phyloP scores from a whole-genome alignment of 306 rosid genomes.

The Malus asiatica region DNA sequence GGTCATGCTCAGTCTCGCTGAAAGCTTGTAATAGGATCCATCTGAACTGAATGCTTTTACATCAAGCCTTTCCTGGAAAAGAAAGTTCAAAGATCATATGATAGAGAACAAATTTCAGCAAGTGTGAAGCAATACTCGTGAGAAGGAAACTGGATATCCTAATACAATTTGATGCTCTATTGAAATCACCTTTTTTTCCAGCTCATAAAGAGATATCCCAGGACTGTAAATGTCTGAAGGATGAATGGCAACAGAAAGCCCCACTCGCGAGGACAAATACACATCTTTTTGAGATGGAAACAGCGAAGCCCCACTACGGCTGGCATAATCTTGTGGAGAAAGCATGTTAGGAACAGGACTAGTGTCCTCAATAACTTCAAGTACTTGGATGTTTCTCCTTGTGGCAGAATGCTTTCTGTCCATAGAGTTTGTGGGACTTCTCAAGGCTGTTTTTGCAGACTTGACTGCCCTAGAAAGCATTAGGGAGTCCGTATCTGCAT shows the following conservation, averaged over 20 bases:
- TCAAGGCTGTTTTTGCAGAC: constrained; percentile 70
- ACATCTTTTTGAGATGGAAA: constrained; percentile 78
- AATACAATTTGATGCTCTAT: background rate
- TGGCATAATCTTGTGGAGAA: constrained; percentile 77
- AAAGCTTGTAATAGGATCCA: constrained; percentile 92
- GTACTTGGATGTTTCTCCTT: constrained; percentile 64
- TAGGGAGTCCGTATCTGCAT: constrained; percentile 52
- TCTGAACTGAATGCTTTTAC: constrained; percentile 77
- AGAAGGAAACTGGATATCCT: background rate
- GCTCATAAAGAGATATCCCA: constrained; percentile 80
- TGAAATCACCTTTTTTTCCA: constrained; percentile 81
- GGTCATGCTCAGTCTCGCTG: constrained; percentile 76
- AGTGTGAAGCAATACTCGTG: background rate
- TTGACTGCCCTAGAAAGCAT: constrained; percentile 57
- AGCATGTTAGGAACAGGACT: constrained; percentile 88
- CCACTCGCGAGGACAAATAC: constrained; percentile 69
- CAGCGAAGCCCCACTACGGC: constrained; percentile 54
- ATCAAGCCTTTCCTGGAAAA: constrained; percentile 76
- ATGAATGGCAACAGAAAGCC: constrained; percentile 68
- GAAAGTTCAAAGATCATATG: constrained; percentile 24
- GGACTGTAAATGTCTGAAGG: constrained; percentile 66
- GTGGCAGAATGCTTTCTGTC: constrained; percentile 58
- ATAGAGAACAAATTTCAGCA: constrained; percentile 9
- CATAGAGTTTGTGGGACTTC: constrained; percentile 58
- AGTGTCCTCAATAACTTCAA: constrained; percentile 79